phyloP scores from a whole-genome alignment of 2,329 filamentous ascomycete genomes.

The Aureobasidium sp. region DNA sequence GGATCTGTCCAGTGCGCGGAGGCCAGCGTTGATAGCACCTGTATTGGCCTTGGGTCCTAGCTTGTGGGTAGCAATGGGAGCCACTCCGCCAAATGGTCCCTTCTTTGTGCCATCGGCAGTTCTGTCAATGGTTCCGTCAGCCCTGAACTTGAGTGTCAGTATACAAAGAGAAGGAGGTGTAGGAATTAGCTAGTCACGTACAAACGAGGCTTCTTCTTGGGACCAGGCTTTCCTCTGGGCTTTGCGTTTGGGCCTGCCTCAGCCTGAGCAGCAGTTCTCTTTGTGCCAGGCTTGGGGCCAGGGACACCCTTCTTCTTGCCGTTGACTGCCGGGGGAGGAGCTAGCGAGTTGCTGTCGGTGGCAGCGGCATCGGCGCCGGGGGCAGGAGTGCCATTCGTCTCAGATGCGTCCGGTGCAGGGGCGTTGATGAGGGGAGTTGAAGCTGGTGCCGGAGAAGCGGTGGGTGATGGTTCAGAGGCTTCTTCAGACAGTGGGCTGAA shows the following conservation, averaged over 20 bases:
- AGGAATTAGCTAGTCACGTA: slow-evolving; percentile 45
- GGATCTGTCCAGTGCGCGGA: slow-evolving; percentile 85
- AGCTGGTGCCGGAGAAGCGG: slow-evolving; percentile 27
- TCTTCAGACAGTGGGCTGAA: slow-evolving; percentile 22
- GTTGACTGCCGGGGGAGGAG: slow-evolving; percentile 36
- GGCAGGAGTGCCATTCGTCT: slow-evolving; percentile 33
- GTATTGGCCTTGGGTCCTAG: slow-evolving; percentile 94
- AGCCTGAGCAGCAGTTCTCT: slow-evolving; percentile 42
- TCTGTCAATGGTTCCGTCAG: slow-evolving; percentile 41
- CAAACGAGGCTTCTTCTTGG: slow-evolving; percentile 93
- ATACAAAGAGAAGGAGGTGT: background rate
- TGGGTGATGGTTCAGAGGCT: slow-evolving; percentile 26
- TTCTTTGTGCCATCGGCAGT: slow-evolving; percentile 24
- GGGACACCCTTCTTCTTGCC: slow-evolving; percentile 70
- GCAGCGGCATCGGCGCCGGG: slow-evolving; percentile 25
- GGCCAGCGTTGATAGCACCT: slow-evolving; percentile 92
- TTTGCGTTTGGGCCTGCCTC: slow-evolving; percentile 52
- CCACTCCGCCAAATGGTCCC: slow-evolving; percentile 34
- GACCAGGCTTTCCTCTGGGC: slow-evolving; percentile 77
- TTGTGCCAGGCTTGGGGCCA: slow-evolving; percentile 56
- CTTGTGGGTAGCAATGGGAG: slow-evolving; percentile 50
- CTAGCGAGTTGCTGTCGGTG: slow-evolving; percentile 30
- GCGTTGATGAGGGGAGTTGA: slow-evolving; percentile 27
- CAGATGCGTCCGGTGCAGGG: slow-evolving; percentile 31
- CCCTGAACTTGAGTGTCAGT: slow-evolving; percentile 28